Percentiles rank a stretch among this genome's conserved stretches.
Evolutionary conservation across 2,329 filamentous ascomycete genomes (phyloP).

Genomic region (Paraphaeosphaeria sporulosa): DNA sequence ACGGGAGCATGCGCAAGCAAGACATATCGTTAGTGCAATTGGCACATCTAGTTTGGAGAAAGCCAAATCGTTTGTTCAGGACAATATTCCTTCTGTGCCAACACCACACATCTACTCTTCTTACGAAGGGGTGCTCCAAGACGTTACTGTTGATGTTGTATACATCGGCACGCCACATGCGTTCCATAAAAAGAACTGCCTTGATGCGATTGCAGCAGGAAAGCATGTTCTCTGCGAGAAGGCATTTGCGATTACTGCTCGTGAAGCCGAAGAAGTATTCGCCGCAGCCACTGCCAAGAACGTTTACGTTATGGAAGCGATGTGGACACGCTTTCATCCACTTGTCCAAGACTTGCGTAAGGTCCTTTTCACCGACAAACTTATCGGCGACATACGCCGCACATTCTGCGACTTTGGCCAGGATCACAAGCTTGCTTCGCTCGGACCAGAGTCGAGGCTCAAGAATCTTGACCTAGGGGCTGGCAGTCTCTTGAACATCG

Average conservation of each 20-base stretch:
- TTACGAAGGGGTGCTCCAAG: constrained; percentile 77
- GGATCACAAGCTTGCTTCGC: constrained; percentile 56
- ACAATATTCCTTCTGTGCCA: constrained; percentile 58
- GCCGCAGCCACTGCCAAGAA: constrained; percentile 71
- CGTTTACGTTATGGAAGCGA: constrained; percentile 59
- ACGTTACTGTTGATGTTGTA: constrained; percentile 78
- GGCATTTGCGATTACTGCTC: constrained; percentile 79
- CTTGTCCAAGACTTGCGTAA: constrained; percentile 73
- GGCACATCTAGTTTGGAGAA: constrained; percentile 12
- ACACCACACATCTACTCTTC: constrained; percentile 69
- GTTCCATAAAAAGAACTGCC: constrained; percentile 86
- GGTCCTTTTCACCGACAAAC: constrained; percentile 62
- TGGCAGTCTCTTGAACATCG: constrained; percentile 79
- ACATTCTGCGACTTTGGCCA: constrained; percentile 63
- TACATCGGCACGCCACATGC: constrained; percentile 88
- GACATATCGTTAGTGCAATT: not conserved
- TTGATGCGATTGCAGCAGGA: constrained; percentile 77
- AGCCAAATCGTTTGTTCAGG: constrained; percentile 18
- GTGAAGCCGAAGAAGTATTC: constrained; percentile 75
- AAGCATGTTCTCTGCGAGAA: constrained; percentile 90
- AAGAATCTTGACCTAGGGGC: constrained; percentile 81
- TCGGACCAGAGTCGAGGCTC: constrained; percentile 63
- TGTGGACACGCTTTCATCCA: constrained; percentile 87
- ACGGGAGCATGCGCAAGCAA: not conserved
- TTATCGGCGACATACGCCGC: constrained; percentile 61